A percentile compares a stretch with the other conserved stretches of the same genome.
phyloP scores from a whole-genome alignment of 208 protist genomes.

The Crithidia fasciculata region DNA sequence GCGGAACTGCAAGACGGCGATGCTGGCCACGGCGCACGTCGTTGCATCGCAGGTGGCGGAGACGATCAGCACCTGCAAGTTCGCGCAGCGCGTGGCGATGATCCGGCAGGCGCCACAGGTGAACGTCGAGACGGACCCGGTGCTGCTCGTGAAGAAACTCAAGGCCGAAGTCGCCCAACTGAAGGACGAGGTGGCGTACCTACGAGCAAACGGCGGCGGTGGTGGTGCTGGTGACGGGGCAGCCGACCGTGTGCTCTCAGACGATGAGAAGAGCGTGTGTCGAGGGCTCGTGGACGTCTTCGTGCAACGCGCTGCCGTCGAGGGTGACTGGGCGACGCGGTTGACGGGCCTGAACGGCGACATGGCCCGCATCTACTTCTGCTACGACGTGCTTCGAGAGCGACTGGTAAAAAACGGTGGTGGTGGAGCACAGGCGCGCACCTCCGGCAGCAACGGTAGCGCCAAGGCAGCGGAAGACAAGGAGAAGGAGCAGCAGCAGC shows the following conservation, averaged over 20 bases:
- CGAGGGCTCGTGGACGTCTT: slow-evolving; percentile 69
- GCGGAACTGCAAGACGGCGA: slow-evolving; percentile 96
- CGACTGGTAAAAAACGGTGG: slow-evolving; percentile 33
- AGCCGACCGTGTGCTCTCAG: slow-evolving; percentile 62
- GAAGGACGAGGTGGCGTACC: slow-evolving; percentile 88
- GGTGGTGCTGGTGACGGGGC: slow-evolving; percentile 17
- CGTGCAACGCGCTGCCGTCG: slow-evolving; percentile 43
- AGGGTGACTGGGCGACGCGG: slow-evolving; percentile 42
- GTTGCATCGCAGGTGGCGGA: slow-evolving; percentile 66
- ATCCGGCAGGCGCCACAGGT: slow-evolving; percentile 88
- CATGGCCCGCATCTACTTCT: slow-evolving; percentile 87
- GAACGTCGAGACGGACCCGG: slow-evolving; percentile 92
- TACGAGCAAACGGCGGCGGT: slow-evolving; percentile 52
- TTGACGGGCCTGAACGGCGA: slow-evolving; percentile 86
- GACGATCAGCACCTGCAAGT: slow-evolving; percentile 91
- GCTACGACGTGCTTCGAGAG: slow-evolving; percentile 81
- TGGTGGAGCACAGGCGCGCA: background rate
- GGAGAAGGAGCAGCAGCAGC: slow-evolving; percentile 1
- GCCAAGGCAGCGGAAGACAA: background rate
- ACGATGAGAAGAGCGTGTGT: slow-evolving; percentile 79
- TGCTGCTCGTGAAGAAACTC: slow-evolving; percentile 88
- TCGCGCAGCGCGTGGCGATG: slow-evolving; percentile 90
- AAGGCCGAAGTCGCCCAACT: slow-evolving; percentile 88
- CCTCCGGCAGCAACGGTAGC: no score
- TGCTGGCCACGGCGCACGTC: slow-evolving; percentile 90